Conservation (phyloP, 2,329 filamentous ascomycete species). For the Paramyrothecium sp. region DNA sequence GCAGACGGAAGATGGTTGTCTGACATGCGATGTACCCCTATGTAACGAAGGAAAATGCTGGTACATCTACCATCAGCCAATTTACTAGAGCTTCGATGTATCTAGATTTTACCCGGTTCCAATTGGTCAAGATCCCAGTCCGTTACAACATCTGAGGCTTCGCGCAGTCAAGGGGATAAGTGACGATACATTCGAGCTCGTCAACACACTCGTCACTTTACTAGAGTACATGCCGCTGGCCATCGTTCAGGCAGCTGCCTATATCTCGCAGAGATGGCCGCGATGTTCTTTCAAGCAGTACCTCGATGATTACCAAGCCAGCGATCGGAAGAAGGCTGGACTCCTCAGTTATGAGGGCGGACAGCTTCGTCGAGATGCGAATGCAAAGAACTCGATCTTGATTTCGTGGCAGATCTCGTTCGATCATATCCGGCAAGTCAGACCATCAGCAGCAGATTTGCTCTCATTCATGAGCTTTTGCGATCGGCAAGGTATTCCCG, state of each 20-base stretch:
- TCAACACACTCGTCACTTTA: not conserved
- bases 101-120: no score
- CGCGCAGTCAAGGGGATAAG: no score
- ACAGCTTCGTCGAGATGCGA: constrained; percentile 13
- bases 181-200: not conserved
- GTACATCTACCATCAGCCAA: no score
- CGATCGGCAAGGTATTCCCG: not conserved
- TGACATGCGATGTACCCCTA: no score
- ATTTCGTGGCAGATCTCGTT: constrained; percentile 31
- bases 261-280: constrained; percentile 4
- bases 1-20: no score
- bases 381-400: constrained; percentile 21
- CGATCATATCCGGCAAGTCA: constrained; percentile 19
- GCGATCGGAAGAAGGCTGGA: constrained; percentile 3
- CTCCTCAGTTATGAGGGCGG: constrained; percentile 3
- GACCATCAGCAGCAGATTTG: constrained; percentile 8
- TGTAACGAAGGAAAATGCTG: no score
- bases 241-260: constrained; percentile 1
- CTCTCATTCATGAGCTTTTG: not conserved
- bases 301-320: constrained; percentile 5
- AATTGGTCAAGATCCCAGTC: no score
- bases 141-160: no score
- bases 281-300: constrained; percentile 3
- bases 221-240: not conserved
- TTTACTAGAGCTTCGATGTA: no score